Evolutionary conservation across 2,329 filamentous ascomycete genomes (phyloP).

Genomic region (Byssoonygena ceratinophila): DNA sequence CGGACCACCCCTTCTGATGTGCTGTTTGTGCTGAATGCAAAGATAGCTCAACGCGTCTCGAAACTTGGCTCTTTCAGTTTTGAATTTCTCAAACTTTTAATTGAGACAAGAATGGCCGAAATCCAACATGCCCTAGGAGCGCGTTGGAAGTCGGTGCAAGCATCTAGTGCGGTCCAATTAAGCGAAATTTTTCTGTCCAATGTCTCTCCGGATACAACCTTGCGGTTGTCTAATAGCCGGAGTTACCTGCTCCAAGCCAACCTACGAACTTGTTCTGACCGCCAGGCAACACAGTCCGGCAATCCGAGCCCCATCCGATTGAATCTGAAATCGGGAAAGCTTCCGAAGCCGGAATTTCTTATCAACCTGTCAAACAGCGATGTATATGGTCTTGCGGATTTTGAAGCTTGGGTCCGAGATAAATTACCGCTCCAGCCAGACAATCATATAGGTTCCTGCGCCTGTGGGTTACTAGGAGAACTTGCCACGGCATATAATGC

Average conservation of each 20-base stretch:
- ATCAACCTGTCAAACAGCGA: background rate
- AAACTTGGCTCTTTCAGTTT: background rate
- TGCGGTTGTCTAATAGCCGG: background rate
- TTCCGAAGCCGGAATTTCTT: background rate
- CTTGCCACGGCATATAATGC: slow-evolving; percentile 5
- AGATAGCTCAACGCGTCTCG: background rate
- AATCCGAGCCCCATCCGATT: background rate
- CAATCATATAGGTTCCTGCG: background rate
- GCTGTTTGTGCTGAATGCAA: background rate
- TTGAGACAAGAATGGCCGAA: background rate
- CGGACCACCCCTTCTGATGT: background rate
- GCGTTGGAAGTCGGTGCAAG: background rate
- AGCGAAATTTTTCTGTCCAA: background rate
- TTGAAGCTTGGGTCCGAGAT: slow-evolving; percentile 12
- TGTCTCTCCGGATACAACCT: background rate
- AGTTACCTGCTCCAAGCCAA: background rate
- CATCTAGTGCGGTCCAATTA: background rate
- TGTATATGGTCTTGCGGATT: slow-evolving; percentile 5
- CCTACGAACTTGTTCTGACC: background rate
- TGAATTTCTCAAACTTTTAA: background rate
- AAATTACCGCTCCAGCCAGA: slow-evolving; percentile 2
- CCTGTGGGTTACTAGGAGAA: background rate
- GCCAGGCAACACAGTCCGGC: background rate
- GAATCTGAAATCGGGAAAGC: background rate
- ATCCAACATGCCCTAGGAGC: background rate